A percentile compares a stretch with the other conserved stretches of the same genome.
Conservation (phyloP, 768 basidiomycete genomes). For the Amanita polypyramis region DNA sequence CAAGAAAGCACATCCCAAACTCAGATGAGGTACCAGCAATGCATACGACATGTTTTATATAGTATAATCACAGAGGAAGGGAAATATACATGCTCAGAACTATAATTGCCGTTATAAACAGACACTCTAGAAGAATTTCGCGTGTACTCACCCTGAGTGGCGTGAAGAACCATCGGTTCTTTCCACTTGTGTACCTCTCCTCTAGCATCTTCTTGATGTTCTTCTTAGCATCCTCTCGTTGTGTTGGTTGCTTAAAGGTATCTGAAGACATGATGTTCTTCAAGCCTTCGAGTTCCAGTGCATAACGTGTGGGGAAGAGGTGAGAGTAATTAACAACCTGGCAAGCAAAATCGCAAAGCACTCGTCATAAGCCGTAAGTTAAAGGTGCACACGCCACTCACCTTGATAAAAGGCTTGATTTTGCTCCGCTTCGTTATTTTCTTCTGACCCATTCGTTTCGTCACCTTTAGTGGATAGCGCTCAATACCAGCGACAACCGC, state of each 20-base stretch:
- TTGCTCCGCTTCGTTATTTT: conserved; percentile 86
- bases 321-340: conserved; percentile 97
- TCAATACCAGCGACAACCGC: conserved; percentile 98
- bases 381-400: conserved; percentile 21
- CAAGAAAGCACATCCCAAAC: neutral
- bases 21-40: neutral
- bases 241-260: conserved; percentile 96
- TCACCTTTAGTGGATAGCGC: conserved; percentile 96
- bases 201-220: conserved; percentile 92
- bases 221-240: conserved; percentile 94
- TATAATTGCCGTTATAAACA: neutral
- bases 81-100: conserved; percentile 2
- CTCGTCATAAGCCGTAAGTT: neutral
- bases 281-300: conserved; percentile 89
- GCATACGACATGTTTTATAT: conserved; percentile 7
- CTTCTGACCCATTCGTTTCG: conserved; percentile 91
- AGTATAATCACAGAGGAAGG: neutral
- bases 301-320: conserved; percentile 98
- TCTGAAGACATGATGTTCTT: conserved; percentile 80
- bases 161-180: conserved; percentile 98
- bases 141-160: conserved; percentile 55
- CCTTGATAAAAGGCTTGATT: conserved; percentile 99
- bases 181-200: conserved; percentile 87
- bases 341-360: neutral
- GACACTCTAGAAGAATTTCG: neutral